Evolutionary conservation across 2,329 filamentous ascomycete genomes (phyloP).

Genomic region (Stachybotrys chlorohalonatus): DNA sequence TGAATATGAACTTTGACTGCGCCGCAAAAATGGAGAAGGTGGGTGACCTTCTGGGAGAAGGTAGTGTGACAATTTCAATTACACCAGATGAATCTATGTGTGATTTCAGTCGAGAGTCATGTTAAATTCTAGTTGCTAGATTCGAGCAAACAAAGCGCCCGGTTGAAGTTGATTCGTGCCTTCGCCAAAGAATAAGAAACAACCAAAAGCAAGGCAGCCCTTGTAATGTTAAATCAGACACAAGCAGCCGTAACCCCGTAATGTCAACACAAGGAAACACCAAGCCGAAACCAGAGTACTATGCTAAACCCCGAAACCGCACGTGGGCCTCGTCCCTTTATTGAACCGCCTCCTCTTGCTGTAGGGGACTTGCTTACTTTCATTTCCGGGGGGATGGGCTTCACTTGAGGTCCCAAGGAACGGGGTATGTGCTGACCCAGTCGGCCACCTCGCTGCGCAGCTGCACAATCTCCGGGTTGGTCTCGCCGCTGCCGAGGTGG

Average conservation of each 20-base stretch:
- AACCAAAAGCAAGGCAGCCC: neutral
- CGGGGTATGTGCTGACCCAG: conserved; percentile 66
- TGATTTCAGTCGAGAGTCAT: neutral
- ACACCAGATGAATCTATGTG: too few relatives aligned
- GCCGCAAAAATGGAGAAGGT: too few relatives aligned
- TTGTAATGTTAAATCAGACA: neutral
- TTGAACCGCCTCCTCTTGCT: neutral
- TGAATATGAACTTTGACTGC: too few relatives aligned
- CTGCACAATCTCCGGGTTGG: conserved; percentile 62
- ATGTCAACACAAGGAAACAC: neutral
- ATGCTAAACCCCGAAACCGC: neutral
- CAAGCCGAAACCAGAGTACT: neutral
- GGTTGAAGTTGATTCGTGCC: neutral
- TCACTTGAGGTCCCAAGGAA: conserved; percentile 45
- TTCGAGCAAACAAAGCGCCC: neutral
- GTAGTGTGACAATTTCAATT: too few relatives aligned
- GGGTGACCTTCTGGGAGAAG: too few relatives aligned
- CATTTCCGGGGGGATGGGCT: neutral
- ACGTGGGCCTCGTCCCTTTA: too few relatives aligned
- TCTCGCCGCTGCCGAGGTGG: conserved; percentile 58
- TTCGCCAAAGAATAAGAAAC: neutral
- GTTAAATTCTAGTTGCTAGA: neutral
- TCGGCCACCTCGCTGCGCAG: conserved; percentile 66
- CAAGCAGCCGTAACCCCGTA: neutral
- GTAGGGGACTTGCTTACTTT: neutral